Percentiles rank a stretch among this genome's conserved stretches.
These are phyloP conservation scores for Tetrahymena borealis DNA, from an alignment of 73 alveolate species.

Conservation along the genomic window DNA sequence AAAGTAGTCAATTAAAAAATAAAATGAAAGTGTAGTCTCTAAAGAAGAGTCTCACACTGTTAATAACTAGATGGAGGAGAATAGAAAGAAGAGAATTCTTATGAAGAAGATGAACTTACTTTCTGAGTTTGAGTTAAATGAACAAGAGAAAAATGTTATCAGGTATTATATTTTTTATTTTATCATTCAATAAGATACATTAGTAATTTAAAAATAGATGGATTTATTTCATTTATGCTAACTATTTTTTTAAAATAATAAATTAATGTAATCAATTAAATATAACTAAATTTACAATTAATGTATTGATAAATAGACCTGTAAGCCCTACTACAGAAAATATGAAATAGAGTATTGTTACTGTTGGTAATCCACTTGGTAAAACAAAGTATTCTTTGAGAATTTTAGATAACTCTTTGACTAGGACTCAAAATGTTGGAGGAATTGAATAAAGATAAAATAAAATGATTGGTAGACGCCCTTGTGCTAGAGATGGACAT, in stretches of 20 bases:
- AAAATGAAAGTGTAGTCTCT: not conserved
- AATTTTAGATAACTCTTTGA: conserved; percentile 9
- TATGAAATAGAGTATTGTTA: conserved; percentile 13
- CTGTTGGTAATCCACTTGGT: conserved; percentile 6
- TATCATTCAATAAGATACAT: too few species aligned
- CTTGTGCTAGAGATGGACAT: conserved; percentile 97
- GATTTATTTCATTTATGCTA: too few species aligned
- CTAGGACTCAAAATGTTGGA: conserved; percentile 3
- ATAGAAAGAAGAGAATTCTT: not conserved
- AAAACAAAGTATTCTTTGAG: conserved; percentile 4
- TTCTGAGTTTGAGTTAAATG: conserved; percentile 40
- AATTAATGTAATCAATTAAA: not conserved
- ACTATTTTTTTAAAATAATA: not conserved
- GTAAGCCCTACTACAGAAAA: conserved; percentile 34
- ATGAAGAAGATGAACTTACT: not conserved
- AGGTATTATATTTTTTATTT: too few species aligned
- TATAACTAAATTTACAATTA: not conserved
- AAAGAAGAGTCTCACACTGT: not conserved
- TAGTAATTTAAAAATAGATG: too few species aligned
- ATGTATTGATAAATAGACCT: not conserved
- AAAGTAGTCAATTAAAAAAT: not conserved
- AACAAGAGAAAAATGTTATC: conserved; percentile 10
- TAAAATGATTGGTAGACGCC: conserved; percentile 59
- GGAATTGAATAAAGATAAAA: not conserved
- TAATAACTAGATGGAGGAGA: not conserved